Conservation (phyloP, 2,329 filamentous ascomycete genomes). For the Trichoderma cornu-damae region DNA sequence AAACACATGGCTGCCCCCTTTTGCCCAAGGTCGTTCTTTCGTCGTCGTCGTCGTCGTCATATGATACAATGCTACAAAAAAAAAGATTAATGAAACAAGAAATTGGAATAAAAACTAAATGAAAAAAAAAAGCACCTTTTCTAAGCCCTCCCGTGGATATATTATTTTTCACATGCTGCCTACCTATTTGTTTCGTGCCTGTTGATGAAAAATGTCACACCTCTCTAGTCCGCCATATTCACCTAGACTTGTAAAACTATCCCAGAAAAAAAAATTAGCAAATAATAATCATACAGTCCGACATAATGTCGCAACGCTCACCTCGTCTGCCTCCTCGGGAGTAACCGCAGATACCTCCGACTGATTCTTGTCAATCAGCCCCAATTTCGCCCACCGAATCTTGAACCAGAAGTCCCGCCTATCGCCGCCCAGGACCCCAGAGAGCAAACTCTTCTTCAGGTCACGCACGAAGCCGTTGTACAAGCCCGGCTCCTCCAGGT, state of each 20-base stretch:
- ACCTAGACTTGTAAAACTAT: conserved; percentile 38
- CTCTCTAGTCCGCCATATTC: background rate
- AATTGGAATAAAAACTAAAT: too few relatives aligned
- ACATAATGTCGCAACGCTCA: conserved; percentile 28
- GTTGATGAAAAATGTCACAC: background rate
- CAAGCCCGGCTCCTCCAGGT: conserved; percentile 66
- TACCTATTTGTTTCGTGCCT: background rate
- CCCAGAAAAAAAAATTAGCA: conserved; percentile 27
- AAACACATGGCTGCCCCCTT: too few relatives aligned
- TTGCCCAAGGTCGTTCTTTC: too few relatives aligned
- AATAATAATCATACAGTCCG: background rate
- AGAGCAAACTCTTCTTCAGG: conserved; percentile 67
- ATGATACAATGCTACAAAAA: background rate
- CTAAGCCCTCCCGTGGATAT: too few relatives aligned
- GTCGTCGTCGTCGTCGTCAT: background rate
- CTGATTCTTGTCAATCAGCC: conserved; percentile 63
- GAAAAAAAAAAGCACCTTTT: background rate
- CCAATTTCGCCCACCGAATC: conserved; percentile 61
- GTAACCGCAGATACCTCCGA: conserved; percentile 61
- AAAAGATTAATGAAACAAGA: too few relatives aligned
- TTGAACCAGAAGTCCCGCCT: conserved; percentile 78
- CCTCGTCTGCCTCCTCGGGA: conserved; percentile 64
- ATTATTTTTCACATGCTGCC: background rate
- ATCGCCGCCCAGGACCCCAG: conserved; percentile 68
- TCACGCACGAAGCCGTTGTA: conserved; percentile 70